phyloP scores from a whole-genome alignment of 768 basidiomycete species.

The Lentinula guzmanii region DNA sequence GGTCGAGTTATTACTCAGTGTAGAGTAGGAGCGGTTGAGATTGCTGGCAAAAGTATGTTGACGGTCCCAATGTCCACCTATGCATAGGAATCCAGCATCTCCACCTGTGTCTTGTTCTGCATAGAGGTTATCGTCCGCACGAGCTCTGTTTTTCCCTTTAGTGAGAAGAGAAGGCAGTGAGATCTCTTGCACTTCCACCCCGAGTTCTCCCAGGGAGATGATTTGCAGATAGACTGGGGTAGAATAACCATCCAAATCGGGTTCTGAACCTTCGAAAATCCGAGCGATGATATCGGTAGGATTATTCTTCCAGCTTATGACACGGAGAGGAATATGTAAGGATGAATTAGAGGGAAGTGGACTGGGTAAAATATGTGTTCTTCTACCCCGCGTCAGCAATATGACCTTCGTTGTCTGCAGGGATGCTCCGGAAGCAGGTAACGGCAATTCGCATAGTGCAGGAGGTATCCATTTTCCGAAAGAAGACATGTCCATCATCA shows the following conservation, averaged over 20 bases:
- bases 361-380: constrained; percentile 60
- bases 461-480: constrained; percentile 45
- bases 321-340: constrained; percentile 42
- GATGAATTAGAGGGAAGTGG: constrained; percentile 56
- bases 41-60: constrained; percentile 20
- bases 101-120: constrained; percentile 64
- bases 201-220: constrained; percentile 62
- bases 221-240: constrained; percentile 55
- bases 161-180: constrained; percentile 49
- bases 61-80: constrained; percentile 47
- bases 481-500: constrained; percentile 14
- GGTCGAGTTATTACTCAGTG: constrained; percentile 34
- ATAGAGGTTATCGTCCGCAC: constrained; percentile 40
- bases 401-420: constrained; percentile 39
- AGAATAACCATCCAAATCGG: constrained; percentile 15
- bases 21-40: constrained; percentile 39
- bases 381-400: constrained; percentile 63
- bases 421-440: constrained; percentile 23
- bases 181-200: constrained; percentile 71
- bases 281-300: constrained; percentile 54
- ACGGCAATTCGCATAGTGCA: constrained; percentile 39
- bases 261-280: constrained; percentile 30
- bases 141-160: constrained; percentile 39
- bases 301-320: constrained; percentile 50
- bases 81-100: constrained; percentile 50